phyloP scores from a whole-genome alignment of 306 rosid genomes.

The Castanea crenata region DNA sequence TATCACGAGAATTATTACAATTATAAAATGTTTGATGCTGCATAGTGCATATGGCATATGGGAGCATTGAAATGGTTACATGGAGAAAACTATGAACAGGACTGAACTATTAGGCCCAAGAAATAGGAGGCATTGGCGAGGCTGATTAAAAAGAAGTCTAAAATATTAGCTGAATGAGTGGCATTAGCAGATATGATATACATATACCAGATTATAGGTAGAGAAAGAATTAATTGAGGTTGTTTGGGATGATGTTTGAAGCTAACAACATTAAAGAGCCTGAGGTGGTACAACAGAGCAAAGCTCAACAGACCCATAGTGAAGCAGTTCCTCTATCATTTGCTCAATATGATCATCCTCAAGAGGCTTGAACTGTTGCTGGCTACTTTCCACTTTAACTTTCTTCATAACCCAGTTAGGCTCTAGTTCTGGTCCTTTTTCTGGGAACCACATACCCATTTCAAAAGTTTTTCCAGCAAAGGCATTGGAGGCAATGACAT shows the following conservation, averaged over 20 bases:
- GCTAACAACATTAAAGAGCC: slow-evolving; percentile 6
- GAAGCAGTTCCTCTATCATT: slow-evolving; percentile 84
- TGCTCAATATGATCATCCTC: slow-evolving; percentile 89
- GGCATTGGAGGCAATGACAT: slow-evolving; percentile 20
- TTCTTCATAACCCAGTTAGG: slow-evolving; percentile 48
- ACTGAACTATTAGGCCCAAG: neutral
- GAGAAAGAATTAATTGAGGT: neutral
- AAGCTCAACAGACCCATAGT: slow-evolving; percentile 81
- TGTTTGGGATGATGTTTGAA: neutral
- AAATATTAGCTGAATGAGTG: slow-evolving; percentile 1
- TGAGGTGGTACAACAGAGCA: slow-evolving; percentile 45
- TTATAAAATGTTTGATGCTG: neutral
- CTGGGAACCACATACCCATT: slow-evolving; percentile 23
- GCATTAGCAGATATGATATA: slow-evolving; percentile 3
- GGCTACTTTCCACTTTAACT: slow-evolving; percentile 51
- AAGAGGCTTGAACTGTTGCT: slow-evolving; percentile 49
- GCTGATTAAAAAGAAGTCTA: neutral
- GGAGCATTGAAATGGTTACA: neutral
- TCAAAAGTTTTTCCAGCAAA: slow-evolving; percentile 14
- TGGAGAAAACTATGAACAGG: neutral
- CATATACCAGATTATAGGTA: neutral
- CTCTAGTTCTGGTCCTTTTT: slow-evolving; percentile 33
- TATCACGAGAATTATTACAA: neutral
- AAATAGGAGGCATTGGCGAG: neutral
- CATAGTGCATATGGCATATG: no score